Evolutionary conservation across 2,329 filamentous ascomycete species (phyloP).

Genomic region (Talaromyces atroroseus): DNA sequence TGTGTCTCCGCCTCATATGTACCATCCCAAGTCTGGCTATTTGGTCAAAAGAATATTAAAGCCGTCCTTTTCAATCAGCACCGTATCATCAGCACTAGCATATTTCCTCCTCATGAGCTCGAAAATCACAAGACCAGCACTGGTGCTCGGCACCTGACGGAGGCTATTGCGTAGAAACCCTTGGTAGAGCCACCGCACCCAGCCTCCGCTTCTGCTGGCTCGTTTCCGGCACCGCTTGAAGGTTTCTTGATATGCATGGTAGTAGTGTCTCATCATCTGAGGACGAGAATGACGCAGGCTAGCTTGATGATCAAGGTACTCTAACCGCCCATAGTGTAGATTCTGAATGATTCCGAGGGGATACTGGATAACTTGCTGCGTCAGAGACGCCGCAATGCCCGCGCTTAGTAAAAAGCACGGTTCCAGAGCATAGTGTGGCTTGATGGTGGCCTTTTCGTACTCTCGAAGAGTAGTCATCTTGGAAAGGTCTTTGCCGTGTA

Average conservation of each 20-base stretch:
- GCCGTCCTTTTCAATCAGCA: constrained; percentile 54
- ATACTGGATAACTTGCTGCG: constrained; percentile 55
- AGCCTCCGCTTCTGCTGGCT: constrained; percentile 49
- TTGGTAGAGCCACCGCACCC: constrained; percentile 52
- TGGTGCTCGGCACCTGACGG: constrained; percentile 58
- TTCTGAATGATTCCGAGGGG: constrained; percentile 56
- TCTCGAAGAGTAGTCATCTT: constrained; percentile 3
- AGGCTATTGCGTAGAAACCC: constrained; percentile 54
- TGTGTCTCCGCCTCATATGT: too few species aligned
- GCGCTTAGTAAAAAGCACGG: constrained; percentile 57
- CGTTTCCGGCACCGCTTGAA: constrained; percentile 49
- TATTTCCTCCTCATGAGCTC: constrained; percentile 59
- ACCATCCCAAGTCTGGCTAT: constrained; percentile 9
- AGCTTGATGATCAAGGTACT: constrained; percentile 53
- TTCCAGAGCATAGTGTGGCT: constrained; percentile 59
- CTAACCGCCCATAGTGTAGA: constrained; percentile 55
- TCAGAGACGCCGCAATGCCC: constrained; percentile 53
- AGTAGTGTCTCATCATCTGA: constrained; percentile 50
- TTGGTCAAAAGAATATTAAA: constrained; percentile 55
- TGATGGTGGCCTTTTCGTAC: constrained; percentile 38
- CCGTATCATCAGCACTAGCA: constrained; percentile 47
- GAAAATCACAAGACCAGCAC: constrained; percentile 60
- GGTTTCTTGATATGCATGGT: constrained; percentile 57
- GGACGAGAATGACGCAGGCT: constrained; percentile 37
- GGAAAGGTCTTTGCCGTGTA: constrained; percentile 20